These are phyloP conservation scores for Lasiodiplodia citricola DNA, from an alignment of 2,329 filamentous ascomycete species.

Conservation along the genomic window DNA sequence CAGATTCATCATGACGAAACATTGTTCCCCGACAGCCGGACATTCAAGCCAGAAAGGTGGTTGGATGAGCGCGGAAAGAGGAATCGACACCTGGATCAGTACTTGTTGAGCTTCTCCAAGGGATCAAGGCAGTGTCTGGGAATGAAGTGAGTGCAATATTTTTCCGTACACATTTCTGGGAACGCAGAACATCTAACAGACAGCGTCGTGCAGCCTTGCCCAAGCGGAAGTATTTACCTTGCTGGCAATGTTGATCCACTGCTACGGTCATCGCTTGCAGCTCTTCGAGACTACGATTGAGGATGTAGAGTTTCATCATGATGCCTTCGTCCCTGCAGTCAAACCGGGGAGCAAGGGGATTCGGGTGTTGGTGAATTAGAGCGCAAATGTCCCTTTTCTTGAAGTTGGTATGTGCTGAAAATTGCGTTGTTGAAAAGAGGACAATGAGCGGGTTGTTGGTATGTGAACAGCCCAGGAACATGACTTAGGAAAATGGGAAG, in stretches of 20 bases:
- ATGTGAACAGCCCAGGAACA: too few relatives aligned
- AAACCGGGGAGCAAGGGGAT: slow-evolving; percentile 43
- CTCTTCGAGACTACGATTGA: slow-evolving; percentile 31
- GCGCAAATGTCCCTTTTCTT: neutral
- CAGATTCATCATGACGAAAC: slow-evolving; percentile 39
- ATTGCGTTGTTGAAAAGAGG: too few relatives aligned
- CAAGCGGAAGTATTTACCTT: slow-evolving; percentile 26
- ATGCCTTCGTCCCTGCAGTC: slow-evolving; percentile 46
- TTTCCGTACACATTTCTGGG: neutral
- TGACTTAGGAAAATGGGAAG: too few relatives aligned
- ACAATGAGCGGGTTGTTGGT: too few relatives aligned
- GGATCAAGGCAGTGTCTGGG: slow-evolving; percentile 40
- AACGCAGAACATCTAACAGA: neutral
- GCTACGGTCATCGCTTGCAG: slow-evolving; percentile 24
- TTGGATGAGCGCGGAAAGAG: slow-evolving; percentile 32
- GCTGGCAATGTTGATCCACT: slow-evolving; percentile 28
- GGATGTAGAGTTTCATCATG: slow-evolving; percentile 43
- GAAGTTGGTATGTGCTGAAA: too few relatives aligned
- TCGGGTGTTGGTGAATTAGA: slow-evolving; percentile 31
- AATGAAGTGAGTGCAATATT: slow-evolving; percentile 34
- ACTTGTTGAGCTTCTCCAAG: slow-evolving; percentile 39
- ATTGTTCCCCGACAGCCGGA: slow-evolving; percentile 37
- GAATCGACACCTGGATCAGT: slow-evolving; percentile 31
- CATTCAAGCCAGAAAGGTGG: slow-evolving; percentile 40
- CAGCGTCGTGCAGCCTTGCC: slow-evolving; percentile 13